These are phyloP conservation scores for Globisporangium abappressorium DNA, from an alignment of 352 stramenopile genomes.

Conservation along the genomic window DNA sequence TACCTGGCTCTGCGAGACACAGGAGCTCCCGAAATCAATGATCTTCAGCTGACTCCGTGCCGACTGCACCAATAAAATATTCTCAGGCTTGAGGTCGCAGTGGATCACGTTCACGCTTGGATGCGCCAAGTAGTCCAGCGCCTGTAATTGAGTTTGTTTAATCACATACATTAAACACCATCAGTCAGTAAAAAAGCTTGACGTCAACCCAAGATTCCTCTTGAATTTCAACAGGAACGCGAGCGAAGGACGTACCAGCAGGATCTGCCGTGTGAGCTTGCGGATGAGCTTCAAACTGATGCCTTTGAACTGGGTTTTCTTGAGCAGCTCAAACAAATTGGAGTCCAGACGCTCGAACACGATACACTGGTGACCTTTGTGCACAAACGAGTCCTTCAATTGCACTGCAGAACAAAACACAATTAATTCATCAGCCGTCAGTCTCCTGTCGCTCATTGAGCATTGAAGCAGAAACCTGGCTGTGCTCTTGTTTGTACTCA, in stretches of 20 bases:
- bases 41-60: slow-evolving; percentile 97
- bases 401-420: slow-evolving; percentile 57
- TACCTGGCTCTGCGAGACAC: slow-evolving; percentile 89
- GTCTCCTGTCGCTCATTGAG: not conserved
- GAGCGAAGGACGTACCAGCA: slow-evolving; percentile 45
- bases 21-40: slow-evolving; percentile 99
- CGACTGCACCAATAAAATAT: slow-evolving; percentile 94
- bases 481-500: slow-evolving; percentile 29
- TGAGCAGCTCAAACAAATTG: slow-evolving; percentile 97
- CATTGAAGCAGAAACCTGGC: not conserved
- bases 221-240: not conserved
- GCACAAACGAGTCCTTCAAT: slow-evolving; percentile 94
- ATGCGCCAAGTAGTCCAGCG: slow-evolving; percentile 85
- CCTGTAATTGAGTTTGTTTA: slow-evolving; percentile 19
- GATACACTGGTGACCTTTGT: slow-evolving; percentile 97
- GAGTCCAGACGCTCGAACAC: slow-evolving; percentile 96
- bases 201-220: slow-evolving; percentile 4
- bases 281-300: slow-evolving; percentile 93
- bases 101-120: slow-evolving; percentile 97
- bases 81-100: slow-evolving; percentile 99
- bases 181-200: not conserved
- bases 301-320: slow-evolving; percentile 91
- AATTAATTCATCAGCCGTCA: slow-evolving; percentile 1
- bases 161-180: not conserved
- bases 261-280: slow-evolving; percentile 96